phyloP scores from a whole-genome alignment of 2,329 filamentous ascomycete species.

The Hypocreales sp. region DNA sequence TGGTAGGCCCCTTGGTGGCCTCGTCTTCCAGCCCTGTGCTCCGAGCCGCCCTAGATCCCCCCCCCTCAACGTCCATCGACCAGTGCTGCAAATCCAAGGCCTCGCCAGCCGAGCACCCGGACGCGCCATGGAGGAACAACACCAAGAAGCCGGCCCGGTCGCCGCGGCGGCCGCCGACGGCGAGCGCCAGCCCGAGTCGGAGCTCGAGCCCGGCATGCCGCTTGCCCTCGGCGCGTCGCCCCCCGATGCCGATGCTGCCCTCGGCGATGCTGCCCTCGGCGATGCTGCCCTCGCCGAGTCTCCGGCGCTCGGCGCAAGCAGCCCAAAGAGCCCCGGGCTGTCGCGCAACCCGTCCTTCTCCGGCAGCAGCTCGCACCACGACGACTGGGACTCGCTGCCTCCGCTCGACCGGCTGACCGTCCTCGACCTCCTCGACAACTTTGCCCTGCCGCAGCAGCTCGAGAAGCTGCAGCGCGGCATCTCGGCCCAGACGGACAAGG shows the following conservation, averaged over 20 bases:
- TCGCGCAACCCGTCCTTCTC: slow-evolving; percentile 73
- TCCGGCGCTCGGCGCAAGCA: slow-evolving; percentile 30
- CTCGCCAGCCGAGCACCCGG: no score
- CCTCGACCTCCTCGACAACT: slow-evolving; percentile 87
- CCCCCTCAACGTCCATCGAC: no score
- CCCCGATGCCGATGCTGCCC: no score
- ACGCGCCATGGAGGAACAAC: no score
- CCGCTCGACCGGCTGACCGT: slow-evolving; percentile 81
- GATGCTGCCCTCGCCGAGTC: slow-evolving; percentile 31
- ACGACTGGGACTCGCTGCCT: slow-evolving; percentile 76
- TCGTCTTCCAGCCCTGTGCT: no score
- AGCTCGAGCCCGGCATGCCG: no score
- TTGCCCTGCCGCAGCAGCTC: slow-evolving; percentile 76
- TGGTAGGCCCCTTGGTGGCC: no score
- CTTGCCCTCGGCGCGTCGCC: no score
- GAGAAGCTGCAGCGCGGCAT: slow-evolving; percentile 81
- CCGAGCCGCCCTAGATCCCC: no score
- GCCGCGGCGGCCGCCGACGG: neutral
- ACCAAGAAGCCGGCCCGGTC: no score
- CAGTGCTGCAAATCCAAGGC: no score
- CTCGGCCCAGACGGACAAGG: slow-evolving; percentile 68
- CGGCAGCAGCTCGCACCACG: slow-evolving; percentile 71
- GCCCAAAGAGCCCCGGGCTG: slow-evolving; percentile 36
- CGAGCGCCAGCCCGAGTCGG: no score
- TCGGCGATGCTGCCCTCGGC: slow-evolving; percentile 24